A percentile compares a stretch with the other conserved stretches of the same genome.
Evolutionary conservation across 306 rosid species (phyloP).

Genomic region (Prunus padus): DNA sequence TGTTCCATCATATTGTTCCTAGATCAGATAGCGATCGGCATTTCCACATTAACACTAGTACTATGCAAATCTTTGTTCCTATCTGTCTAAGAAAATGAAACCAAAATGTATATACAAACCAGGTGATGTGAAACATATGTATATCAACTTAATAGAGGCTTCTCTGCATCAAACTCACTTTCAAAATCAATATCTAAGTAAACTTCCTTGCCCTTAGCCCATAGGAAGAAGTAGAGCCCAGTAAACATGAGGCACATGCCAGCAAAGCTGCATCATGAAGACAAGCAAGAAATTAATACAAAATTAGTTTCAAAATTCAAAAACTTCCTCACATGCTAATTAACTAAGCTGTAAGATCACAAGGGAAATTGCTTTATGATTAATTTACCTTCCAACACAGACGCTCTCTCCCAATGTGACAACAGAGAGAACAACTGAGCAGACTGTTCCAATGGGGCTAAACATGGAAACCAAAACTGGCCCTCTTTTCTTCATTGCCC

Average conservation of each 20-base stretch:
- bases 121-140: not conserved
- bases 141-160: slow-evolving; percentile 62
- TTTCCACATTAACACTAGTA: not conserved
- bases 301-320: not conserved
- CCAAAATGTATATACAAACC: slow-evolving; percentile 8
- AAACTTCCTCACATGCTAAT: not conserved
- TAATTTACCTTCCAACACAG: slow-evolving; percentile 60
- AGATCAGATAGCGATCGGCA: not conserved
- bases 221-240: slow-evolving; percentile 83
- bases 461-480: slow-evolving; percentile 84
- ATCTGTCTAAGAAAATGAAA: not conserved
- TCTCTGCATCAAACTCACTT: slow-evolving; percentile 55
- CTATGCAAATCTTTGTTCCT: not conserved
- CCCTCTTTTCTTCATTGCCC: slow-evolving; percentile 93
- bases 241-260: slow-evolving; percentile 79
- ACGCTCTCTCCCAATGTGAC: slow-evolving; percentile 48
- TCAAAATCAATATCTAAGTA: slow-evolving; percentile 31
- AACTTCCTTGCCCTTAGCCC: slow-evolving; percentile 86
- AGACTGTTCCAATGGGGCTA: slow-evolving; percentile 70
- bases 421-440: slow-evolving; percentile 64
- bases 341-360: too few relatives aligned
- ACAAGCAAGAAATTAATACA: not conserved
- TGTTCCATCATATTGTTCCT: not conserved
- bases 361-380: not conserved
- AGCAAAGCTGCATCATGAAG: slow-evolving; percentile 50